Base-by-base conservation (phyloP, 2,329 filamentous ascomycete genomes). In the Aspergillus unguis region DNA sequence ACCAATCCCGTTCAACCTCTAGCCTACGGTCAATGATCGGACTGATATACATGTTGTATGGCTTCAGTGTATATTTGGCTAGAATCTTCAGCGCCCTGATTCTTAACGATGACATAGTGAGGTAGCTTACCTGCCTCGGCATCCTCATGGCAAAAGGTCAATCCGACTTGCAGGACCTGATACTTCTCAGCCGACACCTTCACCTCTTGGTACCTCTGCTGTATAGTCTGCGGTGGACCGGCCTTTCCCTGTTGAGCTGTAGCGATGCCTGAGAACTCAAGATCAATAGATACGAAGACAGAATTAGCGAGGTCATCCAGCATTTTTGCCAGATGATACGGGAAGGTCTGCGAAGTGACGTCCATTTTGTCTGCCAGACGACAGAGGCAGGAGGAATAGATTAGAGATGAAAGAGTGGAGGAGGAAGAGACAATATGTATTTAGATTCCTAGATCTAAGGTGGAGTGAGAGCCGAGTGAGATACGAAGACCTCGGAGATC, bases 191-290 rank as follows among this genome's bases (percentile, higher is more conserved):
- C 85, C 2, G 82, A 83, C 28, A 71, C 70, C 63, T 82, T 85
- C 52, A 77, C 75, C 56, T 87, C 84, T 8, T 73, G 68, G 62
- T 87, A 88, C 50, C 81, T 78, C 40, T 84, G 72, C 59, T 87
- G 80, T 2, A 87, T 69, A 3, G 35, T 50, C 11, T 50, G 77
- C 78, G 31, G 77, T 76, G 52, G 75, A 76, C 33, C 74, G 72
- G 35, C 64, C 61, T 72, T 67, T 51, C 62, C 64, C 10, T 62
- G 60, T 41, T 71, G 69, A 26, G 75, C 76, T 9, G 67, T 67
- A 2, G 77, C 74, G 25, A 88, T 84, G 2, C 85, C 85, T 10
- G 84, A 86, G 42, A 87, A 79, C 66, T 88, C 85, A 9, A 87
- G 74, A 62, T 88, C 85, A 53, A 88, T 75, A 3, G 84, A 75